phyloP scores from a whole-genome alignment of 176 grass and related monocot species.

The Otatea glauca region DNA sequence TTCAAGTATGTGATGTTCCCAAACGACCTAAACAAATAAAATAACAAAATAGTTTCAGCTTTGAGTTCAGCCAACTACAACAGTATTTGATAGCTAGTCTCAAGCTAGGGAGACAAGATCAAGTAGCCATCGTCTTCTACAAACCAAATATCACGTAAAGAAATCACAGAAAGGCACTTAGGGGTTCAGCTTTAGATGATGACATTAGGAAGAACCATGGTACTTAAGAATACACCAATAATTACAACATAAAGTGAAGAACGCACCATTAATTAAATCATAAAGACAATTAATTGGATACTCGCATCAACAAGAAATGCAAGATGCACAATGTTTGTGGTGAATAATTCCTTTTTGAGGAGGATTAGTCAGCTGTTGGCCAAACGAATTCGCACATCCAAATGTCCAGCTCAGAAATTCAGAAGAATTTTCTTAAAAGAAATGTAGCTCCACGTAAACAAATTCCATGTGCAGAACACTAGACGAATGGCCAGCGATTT shows the following conservation, averaged over 20 bases:
- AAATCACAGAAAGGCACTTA: neutral
- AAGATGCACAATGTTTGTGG: neutral
- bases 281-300: neutral
- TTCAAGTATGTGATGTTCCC: neutral
- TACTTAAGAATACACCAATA: neutral
- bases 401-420: neutral
- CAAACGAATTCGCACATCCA: neutral
- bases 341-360: neutral
- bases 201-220: neutral
- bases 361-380: neutral
- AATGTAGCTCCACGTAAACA: neutral
- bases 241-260: neutral
- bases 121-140: constrained; percentile 18
- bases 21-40: neutral
- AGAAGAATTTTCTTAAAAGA: neutral
- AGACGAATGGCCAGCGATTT: neutral
- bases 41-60: neutral
- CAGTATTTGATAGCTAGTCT: constrained; percentile 15
- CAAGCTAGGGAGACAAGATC: constrained; percentile 41
- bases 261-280: neutral
- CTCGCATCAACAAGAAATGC: neutral
- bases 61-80: constrained; percentile 4
- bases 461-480: neutral
- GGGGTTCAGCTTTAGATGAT: constrained; percentile 20
- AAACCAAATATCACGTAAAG: constrained; percentile 29